Conservation (phyloP, 257 asterid genomes). For the Misopates orontium region DNA sequence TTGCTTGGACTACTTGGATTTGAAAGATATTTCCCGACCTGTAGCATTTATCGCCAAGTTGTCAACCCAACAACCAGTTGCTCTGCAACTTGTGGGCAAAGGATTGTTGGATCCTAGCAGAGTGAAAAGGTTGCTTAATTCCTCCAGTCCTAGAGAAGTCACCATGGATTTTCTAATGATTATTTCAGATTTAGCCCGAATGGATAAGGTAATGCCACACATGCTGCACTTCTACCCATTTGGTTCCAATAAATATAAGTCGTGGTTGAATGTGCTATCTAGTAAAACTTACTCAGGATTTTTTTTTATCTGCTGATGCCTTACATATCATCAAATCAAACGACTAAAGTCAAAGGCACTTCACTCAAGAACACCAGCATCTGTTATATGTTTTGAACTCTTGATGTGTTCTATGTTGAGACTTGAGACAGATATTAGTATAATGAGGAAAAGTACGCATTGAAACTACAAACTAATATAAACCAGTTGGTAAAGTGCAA, state of each 20-base stretch:
- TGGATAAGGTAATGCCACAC: constrained; percentile 74
- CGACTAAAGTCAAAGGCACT: constrained; percentile 1
- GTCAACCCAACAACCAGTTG: constrained; percentile 73
- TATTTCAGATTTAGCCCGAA: constrained; percentile 94
- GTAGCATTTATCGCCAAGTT: constrained; percentile 93
- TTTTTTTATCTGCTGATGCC: constrained; percentile 8
- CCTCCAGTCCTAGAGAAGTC: constrained; percentile 78
- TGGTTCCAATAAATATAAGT: constrained; percentile 10
- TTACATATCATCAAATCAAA: constrained; percentile 1
- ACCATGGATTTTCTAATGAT: constrained; percentile 90
- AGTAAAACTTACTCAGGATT: background rate
- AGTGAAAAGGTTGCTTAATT: constrained; percentile 63
- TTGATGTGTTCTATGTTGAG: no score
- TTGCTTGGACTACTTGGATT: constrained; percentile 80
- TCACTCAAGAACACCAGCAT: no score
- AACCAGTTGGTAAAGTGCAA: no score
- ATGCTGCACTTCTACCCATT: constrained; percentile 14
- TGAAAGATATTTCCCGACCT: constrained; percentile 70
- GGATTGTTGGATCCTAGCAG: constrained; percentile 80
- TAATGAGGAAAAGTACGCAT: no score
- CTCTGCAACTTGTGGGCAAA: constrained; percentile 78
- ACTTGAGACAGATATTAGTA: no score
- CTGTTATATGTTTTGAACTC: no score
- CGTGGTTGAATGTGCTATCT: constrained; percentile 1
- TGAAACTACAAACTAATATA: no score